A percentile compares a stretch with the other conserved stretches of the same genome.
phyloP scores from a whole-genome alignment of 2,329 filamentous ascomycete species.

The Aspergillus flavus region DNA sequence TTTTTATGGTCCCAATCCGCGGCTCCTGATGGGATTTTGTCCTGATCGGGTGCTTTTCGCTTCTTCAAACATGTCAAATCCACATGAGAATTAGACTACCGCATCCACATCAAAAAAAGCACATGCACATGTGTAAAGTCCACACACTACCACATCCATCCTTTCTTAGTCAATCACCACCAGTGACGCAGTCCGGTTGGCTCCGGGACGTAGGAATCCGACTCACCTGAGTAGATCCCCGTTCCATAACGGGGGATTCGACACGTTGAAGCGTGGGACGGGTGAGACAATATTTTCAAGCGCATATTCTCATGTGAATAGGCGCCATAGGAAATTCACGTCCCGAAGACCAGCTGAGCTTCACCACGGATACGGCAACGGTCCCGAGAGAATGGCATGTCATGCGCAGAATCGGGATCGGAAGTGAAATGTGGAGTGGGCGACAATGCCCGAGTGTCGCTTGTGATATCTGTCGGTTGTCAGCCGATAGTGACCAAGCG shows the following conservation, averaged over 20 bases:
- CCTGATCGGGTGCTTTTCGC: too few species aligned
- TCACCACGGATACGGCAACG: neutral
- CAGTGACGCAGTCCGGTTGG: neutral
- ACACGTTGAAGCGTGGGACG: neutral
- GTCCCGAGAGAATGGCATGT: neutral
- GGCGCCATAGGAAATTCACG: neutral
- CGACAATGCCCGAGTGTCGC: neutral
- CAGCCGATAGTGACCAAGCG: neutral
- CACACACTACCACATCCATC: neutral
- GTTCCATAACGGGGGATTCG: neutral
- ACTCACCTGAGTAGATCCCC: too few species aligned
- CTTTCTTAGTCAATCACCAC: neutral
- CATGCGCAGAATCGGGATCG: neutral
- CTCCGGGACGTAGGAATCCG: neutral
- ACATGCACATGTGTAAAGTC: neutral
- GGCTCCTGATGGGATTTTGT: too few species aligned
- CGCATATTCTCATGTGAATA: neutral
- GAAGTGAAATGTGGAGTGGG: neutral
- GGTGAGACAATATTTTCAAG: too few species aligned
- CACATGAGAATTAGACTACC: neutral
- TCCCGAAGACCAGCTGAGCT: neutral
- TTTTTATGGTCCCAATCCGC: too few species aligned
- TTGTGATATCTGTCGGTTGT: neutral
- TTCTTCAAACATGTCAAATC: too few species aligned
- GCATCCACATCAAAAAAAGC: neutral